A percentile compares a stretch with the other conserved stretches of the same genome.
phyloP scores from a whole-genome alignment of 345 rosid species.

The Salix koriyanagi region DNA sequence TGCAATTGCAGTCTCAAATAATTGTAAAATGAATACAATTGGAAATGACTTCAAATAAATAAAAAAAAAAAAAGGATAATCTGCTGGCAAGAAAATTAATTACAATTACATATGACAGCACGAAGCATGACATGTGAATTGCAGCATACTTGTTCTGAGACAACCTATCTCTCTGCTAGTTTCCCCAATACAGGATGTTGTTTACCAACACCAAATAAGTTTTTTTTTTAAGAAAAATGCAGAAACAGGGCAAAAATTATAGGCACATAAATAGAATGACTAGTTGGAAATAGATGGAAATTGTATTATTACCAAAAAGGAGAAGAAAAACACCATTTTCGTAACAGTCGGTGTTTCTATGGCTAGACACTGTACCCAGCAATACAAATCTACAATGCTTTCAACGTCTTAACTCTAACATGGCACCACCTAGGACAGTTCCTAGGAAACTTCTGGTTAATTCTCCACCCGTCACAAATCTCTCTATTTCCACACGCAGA shows the following conservation, averaged over 20 bases:
- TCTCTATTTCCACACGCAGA: conserved; percentile 18
- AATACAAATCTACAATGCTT: conserved; percentile 40
- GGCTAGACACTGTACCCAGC: conserved; percentile 21
- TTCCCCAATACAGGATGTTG: background rate
- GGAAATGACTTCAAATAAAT: too few species aligned
- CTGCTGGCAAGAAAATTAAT: too few species aligned
- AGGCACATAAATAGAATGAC: conserved; percentile 3
- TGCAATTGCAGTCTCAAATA: too few species aligned
- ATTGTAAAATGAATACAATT: too few species aligned
- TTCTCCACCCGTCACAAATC: conserved; percentile 14
- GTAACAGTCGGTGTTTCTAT: conserved; percentile 17
- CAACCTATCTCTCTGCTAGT: too few species aligned
- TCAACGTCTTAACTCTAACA: conserved; percentile 30
- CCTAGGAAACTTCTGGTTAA: background rate
- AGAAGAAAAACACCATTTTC: conserved; percentile 5
- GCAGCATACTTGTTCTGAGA: too few species aligned
- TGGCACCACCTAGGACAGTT: conserved; percentile 7
- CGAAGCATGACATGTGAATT: too few species aligned
- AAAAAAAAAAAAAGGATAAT: too few species aligned
- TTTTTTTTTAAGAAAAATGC: background rate
- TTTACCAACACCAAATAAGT: background rate
- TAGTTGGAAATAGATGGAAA: conserved; percentile 7
- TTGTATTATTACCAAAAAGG: conserved; percentile 20
- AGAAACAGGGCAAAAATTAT: background rate
- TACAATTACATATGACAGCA: too few species aligned